These are phyloP conservation scores for Penicillium ochrochloron DNA, from an alignment of 495 filamentous ascomycete species.

Conservation along the genomic window DNA sequence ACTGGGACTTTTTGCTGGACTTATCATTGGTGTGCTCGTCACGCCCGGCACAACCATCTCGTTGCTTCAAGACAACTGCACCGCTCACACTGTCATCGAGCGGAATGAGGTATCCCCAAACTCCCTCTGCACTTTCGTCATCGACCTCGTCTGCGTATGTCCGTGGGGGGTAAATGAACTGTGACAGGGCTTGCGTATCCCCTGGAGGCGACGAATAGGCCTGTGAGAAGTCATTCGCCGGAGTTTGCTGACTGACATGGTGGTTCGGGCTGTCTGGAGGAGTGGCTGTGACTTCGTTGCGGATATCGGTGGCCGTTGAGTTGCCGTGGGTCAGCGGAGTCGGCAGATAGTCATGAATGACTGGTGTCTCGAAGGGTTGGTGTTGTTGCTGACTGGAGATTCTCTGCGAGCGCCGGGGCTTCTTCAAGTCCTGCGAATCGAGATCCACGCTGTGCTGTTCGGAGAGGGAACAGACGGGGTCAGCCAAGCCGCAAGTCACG, in stretches of 20 bases:
- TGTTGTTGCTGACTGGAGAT: constrained; percentile 59
- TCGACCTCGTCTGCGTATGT: constrained; percentile 78
- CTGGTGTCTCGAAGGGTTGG: constrained; percentile 58
- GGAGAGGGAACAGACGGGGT: not conserved
- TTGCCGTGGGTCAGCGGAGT: constrained; percentile 76
- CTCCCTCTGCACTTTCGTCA: constrained; percentile 79
- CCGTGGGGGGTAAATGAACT: constrained; percentile 77
- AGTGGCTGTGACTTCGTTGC: constrained; percentile 74
- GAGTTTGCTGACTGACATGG: constrained; percentile 56
- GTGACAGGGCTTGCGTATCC: constrained; percentile 72
- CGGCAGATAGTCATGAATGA: constrained; percentile 73
- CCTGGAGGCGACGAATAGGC: constrained; percentile 68
- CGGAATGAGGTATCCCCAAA: constrained; percentile 95
- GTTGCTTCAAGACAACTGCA: constrained; percentile 73
- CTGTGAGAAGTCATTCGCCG: constrained; percentile 63
- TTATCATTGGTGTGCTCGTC: constrained; percentile 49
- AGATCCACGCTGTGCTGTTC: constrained; percentile 45
- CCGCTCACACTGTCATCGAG: constrained; percentile 69
- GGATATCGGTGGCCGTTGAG: constrained; percentile 64
- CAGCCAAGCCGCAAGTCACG: not conserved
- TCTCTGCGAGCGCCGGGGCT: constrained; percentile 57
- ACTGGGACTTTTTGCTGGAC: constrained; percentile 36
- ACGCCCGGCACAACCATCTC: constrained; percentile 64
- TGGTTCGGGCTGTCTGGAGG: constrained; percentile 65
- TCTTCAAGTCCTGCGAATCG: constrained; percentile 52